phyloP scores from a whole-genome alignment of 768 basidiomycete species.

The Lactarius psammicola region DNA sequence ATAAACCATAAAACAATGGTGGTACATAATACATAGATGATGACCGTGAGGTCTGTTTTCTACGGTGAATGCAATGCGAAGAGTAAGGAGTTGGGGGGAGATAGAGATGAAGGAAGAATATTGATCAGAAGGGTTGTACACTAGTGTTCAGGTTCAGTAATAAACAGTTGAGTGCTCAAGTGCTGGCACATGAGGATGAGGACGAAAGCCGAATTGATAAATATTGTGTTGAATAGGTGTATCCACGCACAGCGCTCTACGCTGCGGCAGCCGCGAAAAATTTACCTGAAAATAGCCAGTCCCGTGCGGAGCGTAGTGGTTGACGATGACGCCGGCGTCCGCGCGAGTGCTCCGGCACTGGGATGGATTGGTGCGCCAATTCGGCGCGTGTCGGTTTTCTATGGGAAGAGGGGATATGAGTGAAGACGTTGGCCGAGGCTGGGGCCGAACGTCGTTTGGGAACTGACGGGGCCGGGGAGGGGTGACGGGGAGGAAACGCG shows the following conservation, averaged over 20 bases:
- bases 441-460: constrained; percentile 28
- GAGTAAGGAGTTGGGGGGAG: neutral
- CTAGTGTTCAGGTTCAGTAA: constrained; percentile 18
- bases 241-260: constrained; percentile 23
- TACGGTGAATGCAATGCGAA: constrained; percentile 19
- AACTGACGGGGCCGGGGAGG: constrained; percentile 29
- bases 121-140: neutral
- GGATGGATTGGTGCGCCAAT: constrained; percentile 20
- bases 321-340: constrained; percentile 34
- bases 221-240: constrained; percentile 16
- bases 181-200: constrained; percentile 20
- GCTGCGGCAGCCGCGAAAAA: constrained; percentile 34
- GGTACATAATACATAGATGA: constrained; percentile 28
- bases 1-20: constrained; percentile 17
- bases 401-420: constrained; percentile 23
- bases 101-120: neutral
- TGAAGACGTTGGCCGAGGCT: constrained; percentile 23
- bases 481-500: constrained; percentile 35
- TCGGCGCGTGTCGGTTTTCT: constrained; percentile 15
- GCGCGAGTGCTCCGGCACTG: constrained; percentile 20
- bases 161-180: constrained; percentile 23
- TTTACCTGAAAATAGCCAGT: constrained; percentile 38
- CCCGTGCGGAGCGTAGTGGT: constrained; percentile 36
- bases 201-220: constrained; percentile 16
- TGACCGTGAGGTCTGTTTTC: constrained; percentile 20